A percentile compares a stretch with the other conserved stretches of the same genome.
Conservation (phyloP, 2,329 filamentous ascomycete genomes). For the Chaetomium sp. region DNA sequence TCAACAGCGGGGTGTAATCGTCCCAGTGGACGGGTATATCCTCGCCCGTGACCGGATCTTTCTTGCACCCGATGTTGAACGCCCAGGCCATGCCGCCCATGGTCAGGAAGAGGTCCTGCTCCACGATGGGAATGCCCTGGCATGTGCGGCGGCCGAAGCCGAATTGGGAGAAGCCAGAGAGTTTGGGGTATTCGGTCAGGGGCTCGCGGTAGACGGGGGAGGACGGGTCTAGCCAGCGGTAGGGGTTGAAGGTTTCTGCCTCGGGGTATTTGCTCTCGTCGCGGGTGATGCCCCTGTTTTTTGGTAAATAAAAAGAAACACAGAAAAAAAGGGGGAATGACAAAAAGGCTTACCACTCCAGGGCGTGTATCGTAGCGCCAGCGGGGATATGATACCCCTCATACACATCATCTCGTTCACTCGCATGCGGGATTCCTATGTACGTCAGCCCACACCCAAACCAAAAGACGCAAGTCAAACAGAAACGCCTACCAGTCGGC, state of each 20-base stretch:
- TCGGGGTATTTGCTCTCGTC: conserved; percentile 32
- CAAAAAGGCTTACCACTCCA: conserved; percentile 41
- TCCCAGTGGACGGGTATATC: conserved; percentile 38
- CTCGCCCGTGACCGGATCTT: conserved; percentile 17
- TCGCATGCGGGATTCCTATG: conserved; percentile 43
- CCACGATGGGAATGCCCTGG: conserved; percentile 27
- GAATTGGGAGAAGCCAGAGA: conserved; percentile 32
- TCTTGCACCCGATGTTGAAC: conserved; percentile 26
- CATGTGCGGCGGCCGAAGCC: conserved; percentile 41
- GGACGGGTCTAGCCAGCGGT: conserved; percentile 24
- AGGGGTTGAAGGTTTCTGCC: conserved; percentile 25
- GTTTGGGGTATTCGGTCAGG: conserved; percentile 26
- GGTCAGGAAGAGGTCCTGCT: conserved; percentile 25
- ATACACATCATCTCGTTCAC: conserved; percentile 46
- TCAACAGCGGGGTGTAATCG: conserved; percentile 37
- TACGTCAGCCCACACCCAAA: neutral
- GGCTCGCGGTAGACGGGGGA: conserved; percentile 27
- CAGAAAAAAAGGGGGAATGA: neutral
- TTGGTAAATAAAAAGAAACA: neutral
- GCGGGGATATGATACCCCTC: conserved; percentile 46
- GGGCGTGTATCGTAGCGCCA: conserved; percentile 45
- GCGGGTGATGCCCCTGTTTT: conserved; percentile 38
- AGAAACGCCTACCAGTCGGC: conserved; percentile 37
- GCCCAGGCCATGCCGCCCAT: conserved; percentile 26
- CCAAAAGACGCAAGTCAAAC: neutral